A percentile compares a stretch with the other conserved stretches of the same genome.
Conservation (phyloP, 371 early-diverging fungal species). For the Amoeboaphelidium protococcarum region DNA sequence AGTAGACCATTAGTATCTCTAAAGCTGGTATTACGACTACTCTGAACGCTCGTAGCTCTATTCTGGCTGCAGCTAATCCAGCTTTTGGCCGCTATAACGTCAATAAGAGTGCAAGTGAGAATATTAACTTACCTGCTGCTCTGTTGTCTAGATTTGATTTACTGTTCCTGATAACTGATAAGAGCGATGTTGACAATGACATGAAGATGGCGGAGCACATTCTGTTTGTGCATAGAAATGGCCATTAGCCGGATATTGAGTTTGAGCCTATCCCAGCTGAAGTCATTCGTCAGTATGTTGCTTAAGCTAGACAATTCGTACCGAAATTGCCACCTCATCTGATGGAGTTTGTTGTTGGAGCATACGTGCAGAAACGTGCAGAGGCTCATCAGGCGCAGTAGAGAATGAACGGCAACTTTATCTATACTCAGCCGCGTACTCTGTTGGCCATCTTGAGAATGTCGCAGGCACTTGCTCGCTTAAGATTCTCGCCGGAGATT, state of each 20-base stretch:
- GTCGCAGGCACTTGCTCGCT: slow-evolving; percentile 62
- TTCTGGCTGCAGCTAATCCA: slow-evolving; percentile 76
- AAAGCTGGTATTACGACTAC: slow-evolving; percentile 96
- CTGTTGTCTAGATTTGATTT: slow-evolving; percentile 93
- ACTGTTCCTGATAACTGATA: slow-evolving; percentile 65
- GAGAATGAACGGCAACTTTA: slow-evolving; percentile 16
- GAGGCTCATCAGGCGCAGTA: too few species aligned
- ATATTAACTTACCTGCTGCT: slow-evolving; percentile 88
- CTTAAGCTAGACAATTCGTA: too few species aligned
- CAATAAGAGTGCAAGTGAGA: slow-evolving; percentile 46
- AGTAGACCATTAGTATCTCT: slow-evolving; percentile 97
- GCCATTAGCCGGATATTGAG: too few species aligned
- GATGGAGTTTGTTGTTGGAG: too few species aligned
- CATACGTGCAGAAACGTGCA: too few species aligned
- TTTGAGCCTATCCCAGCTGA: too few species aligned
- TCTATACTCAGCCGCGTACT: slow-evolving; percentile 51
- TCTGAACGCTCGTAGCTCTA: slow-evolving; percentile 65
- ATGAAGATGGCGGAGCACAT: slow-evolving; percentile 9
- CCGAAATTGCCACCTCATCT: too few species aligned
- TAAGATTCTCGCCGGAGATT: slow-evolving; percentile 54
- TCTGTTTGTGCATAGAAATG: too few species aligned
- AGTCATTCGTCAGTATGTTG: too few species aligned
- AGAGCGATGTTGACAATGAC: slow-evolving; percentile 22
- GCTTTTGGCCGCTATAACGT: slow-evolving; percentile 60
- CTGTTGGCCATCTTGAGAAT: slow-evolving; percentile 75